These are phyloP conservation scores for Gaultheria prostrata DNA, from an alignment of 148 eudicot genomes.

Conservation along the genomic window DNA sequence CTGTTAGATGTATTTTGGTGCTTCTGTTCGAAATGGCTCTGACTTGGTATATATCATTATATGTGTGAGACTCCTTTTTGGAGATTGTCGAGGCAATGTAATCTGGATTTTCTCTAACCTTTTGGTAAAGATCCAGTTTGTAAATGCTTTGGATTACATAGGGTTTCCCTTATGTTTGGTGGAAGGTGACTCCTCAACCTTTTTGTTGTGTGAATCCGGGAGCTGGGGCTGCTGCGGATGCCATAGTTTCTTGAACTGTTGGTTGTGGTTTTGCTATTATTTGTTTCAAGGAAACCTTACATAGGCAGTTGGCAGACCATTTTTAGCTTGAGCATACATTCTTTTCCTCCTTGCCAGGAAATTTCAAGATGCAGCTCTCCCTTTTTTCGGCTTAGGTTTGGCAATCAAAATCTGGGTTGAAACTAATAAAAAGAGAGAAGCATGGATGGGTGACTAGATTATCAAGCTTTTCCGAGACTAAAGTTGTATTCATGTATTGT, in stretches of 20 bases:
- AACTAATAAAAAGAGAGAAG: background rate
- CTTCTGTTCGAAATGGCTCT: conserved; percentile 4
- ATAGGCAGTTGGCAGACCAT: background rate
- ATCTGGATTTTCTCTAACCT: background rate
- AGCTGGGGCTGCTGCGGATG: background rate
- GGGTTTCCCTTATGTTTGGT: conserved; percentile 7
- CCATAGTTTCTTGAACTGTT: background rate
- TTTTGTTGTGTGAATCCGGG: background rate
- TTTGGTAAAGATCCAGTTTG: background rate
- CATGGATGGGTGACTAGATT: background rate
- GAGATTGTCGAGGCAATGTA: background rate
- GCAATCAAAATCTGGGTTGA: background rate
- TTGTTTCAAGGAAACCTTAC: background rate
- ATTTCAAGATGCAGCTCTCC: background rate
- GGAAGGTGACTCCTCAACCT: conserved; percentile 7
- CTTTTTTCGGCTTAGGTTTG: background rate
- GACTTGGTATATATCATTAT: background rate
- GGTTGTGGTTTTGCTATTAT: background rate
- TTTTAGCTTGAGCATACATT: background rate
- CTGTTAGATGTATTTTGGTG: conserved; percentile 3
- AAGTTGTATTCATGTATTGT: background rate
- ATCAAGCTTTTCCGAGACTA: background rate
- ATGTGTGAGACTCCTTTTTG: background rate
- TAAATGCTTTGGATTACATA: conserved; percentile 2
- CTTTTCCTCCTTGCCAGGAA: background rate